Evolutionary conservation across 768 basidiomycete genomes (phyloP).

Genomic region (Phanerochaete sordida): DNA sequence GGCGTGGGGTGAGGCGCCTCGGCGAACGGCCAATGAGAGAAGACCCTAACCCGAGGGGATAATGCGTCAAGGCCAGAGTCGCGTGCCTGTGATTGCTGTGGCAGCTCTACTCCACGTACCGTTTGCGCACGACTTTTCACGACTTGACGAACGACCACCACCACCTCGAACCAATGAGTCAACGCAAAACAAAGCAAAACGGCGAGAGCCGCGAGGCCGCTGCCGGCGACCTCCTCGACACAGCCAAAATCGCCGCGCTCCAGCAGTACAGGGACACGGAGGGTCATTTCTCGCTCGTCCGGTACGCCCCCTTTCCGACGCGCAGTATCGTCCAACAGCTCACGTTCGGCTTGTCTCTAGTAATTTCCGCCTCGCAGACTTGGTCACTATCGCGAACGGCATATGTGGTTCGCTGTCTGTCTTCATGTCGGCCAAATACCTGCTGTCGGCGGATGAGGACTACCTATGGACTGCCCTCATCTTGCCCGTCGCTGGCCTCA

Average conservation of each 20-base stretch:
- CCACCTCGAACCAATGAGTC: slow-evolving; percentile 36
- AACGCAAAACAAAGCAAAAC: slow-evolving; percentile 41
- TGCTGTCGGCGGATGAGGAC: slow-evolving; percentile 72
- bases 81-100: slow-evolving; percentile 8
- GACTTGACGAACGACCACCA: neutral
- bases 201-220: slow-evolving; percentile 2
- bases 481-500: slow-evolving; percentile 88
- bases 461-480: slow-evolving; percentile 85
- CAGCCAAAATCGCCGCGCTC: slow-evolving; percentile 42
- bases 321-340: slow-evolving; percentile 16
- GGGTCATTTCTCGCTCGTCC: slow-evolving; percentile 96
- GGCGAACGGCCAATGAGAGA: neutral
- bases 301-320: slow-evolving; percentile 42
- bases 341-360: slow-evolving; percentile 36
- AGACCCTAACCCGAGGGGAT: neutral
- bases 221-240: slow-evolving; percentile 13
- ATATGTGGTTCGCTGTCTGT: slow-evolving; percentile 96
- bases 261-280: slow-evolving; percentile 86
- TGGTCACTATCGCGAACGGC: slow-evolving; percentile 98
- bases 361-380: slow-evolving; percentile 96
- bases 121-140: neutral
- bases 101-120: neutral
- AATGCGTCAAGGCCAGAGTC: slow-evolving; percentile 2
- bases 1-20: no score
- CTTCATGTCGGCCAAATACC: slow-evolving; percentile 89